Evolutionary conservation across 1,284 basidiomycete genomes (phyloP).

Genomic region (Dichomitus squalens): DNA sequence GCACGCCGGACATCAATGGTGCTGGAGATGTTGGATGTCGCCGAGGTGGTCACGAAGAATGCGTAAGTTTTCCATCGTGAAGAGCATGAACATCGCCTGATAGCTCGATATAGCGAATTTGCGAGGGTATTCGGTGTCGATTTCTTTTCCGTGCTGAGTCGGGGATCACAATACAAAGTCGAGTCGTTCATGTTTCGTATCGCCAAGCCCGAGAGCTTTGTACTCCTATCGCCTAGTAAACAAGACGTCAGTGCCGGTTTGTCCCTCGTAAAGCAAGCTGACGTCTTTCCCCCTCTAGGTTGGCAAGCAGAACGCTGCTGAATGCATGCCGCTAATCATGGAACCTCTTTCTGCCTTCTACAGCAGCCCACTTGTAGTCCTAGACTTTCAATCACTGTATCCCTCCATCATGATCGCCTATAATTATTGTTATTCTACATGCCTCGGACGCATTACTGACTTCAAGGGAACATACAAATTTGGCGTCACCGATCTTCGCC

Average conservation of each 20-base stretch:
- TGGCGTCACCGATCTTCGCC: conserved; percentile 79
- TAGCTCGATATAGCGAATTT: conserved; percentile 70
- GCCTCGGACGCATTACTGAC: conserved; percentile 83
- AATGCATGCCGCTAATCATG: conserved; percentile 93
- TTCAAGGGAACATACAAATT: conserved; percentile 92
- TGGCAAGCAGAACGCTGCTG: conserved; percentile 95
- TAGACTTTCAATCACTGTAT: conserved; percentile 97
- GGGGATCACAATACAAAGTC: conserved; percentile 98
- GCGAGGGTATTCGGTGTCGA: conserved; percentile 97
- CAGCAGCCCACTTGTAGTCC: conserved; percentile 86
- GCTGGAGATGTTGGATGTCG: conserved; percentile 77
- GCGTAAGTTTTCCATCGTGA: conserved; percentile 56
- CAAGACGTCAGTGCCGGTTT: conserved; percentile 60
- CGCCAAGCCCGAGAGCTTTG: conserved; percentile 94
- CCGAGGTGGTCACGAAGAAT: conserved; percentile 85
- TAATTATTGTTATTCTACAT: conserved; percentile 97
- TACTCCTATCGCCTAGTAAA: conserved; percentile 86
- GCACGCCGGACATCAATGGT: conserved; percentile 64
- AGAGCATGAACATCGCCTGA: neutral
- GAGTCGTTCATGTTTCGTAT: conserved; percentile 98
- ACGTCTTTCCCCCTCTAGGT: conserved; percentile 54
- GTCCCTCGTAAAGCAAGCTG: neutral
- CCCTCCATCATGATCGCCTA: conserved; percentile 99
- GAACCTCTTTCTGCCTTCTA: conserved; percentile 95
- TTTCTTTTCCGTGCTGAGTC: conserved; percentile 92